Conservation (phyloP, 164 flowering plant species). For the Magnolia changhungtana region DNA sequence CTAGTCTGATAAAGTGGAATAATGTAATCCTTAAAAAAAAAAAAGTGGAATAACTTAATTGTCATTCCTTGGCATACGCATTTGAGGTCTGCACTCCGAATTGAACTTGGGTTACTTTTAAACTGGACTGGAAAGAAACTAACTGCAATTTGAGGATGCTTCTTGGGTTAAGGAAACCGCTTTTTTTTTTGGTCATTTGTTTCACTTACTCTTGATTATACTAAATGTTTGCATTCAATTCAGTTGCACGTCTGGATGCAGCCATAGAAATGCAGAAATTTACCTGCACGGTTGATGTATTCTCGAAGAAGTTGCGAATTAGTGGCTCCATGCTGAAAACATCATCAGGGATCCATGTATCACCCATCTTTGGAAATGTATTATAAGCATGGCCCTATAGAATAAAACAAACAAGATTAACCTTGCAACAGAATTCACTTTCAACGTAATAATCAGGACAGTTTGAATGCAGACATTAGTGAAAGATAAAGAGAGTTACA, state of each 20-base stretch:
- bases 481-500: not conserved
- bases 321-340: conserved; percentile 76
- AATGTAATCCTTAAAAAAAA: no score
- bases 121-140: no score
- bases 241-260: not conserved
- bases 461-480: not conserved
- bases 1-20: no score
- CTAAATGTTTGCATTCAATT: no score
- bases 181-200: no score
- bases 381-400: conserved; percentile 84
- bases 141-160: no score
- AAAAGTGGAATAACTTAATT: no score
- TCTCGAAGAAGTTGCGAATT: conserved; percentile 88
- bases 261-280: not conserved
- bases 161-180: no score
- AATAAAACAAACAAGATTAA: conserved; percentile 8
- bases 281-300: conserved; percentile 94
- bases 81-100: no score
- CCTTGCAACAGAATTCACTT: conserved; percentile 7
- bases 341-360: conserved; percentile 85
- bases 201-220: no score
- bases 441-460: not conserved
- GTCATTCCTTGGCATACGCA: no score
- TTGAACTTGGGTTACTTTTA: no score
- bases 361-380: conserved; percentile 99